Conservation (phyloP, 345 rosid genomes). For the Theobroma cacao region DNA sequence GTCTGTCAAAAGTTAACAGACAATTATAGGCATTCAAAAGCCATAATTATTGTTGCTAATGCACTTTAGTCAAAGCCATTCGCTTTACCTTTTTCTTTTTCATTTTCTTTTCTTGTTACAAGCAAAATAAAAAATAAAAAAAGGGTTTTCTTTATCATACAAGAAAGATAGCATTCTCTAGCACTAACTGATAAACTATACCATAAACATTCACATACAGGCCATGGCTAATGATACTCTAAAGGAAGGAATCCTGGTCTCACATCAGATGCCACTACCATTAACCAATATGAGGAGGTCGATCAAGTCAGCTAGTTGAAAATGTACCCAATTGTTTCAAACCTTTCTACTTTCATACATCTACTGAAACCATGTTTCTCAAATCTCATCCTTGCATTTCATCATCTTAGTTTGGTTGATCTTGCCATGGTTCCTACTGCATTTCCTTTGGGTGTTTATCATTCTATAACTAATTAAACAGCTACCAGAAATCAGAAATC, state of each 20-base stretch:
- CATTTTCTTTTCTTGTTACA: not conserved
- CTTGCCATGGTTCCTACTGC: too few relatives aligned
- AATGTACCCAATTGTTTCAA: too few relatives aligned
- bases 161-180: not conserved
- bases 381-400: too few relatives aligned
- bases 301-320: too few relatives aligned
- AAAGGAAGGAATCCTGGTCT: too few relatives aligned
- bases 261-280: too few relatives aligned
- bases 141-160: not conserved
- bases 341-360: too few relatives aligned
- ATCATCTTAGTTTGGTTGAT: too few relatives aligned
- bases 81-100: slow-evolving; percentile 1
- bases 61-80: slow-evolving; percentile 7
- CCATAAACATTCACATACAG: not conserved
- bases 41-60: slow-evolving; percentile 2
- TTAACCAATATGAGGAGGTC: too few relatives aligned
- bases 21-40: slow-evolving; percentile 4
- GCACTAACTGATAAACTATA: not conserved
- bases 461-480: not conserved
- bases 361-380: too few relatives aligned
- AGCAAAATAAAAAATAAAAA: not conserved
- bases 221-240: not conserved
- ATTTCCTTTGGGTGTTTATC: not conserved
- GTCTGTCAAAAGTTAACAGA: not conserved
- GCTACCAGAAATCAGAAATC: not conserved